Conservation (phyloP, 2,329 filamentous ascomycete genomes). For the Talaromyces sp. region DNA sequence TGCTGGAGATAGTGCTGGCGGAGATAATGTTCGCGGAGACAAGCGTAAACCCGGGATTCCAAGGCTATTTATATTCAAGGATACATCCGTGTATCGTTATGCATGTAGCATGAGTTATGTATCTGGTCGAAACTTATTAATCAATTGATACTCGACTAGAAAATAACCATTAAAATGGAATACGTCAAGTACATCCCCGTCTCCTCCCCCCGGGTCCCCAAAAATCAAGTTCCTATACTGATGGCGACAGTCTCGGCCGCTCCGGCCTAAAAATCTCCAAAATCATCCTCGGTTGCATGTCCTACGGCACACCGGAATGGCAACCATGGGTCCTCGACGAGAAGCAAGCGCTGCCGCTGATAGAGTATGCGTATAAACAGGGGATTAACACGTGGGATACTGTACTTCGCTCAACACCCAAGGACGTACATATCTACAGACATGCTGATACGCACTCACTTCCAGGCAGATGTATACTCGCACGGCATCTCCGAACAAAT, state of each 20-base stretch:
- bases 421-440: background rate
- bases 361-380: conserved; percentile 20
- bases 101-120: no score
- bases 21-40: no score
- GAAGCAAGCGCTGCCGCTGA: conserved; percentile 15
- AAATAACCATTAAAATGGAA: background rate
- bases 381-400: conserved; percentile 25
- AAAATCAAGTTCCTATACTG: no score
- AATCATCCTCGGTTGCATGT: conserved; percentile 16
- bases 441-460: background rate
- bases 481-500: conserved; percentile 62
- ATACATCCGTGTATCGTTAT: no score
- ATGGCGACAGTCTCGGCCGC: background rate
- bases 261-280: conserved; percentile 19
- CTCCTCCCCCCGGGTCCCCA: no score
- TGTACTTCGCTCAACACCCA: conserved; percentile 2
- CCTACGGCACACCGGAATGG: conserved; percentile 18
- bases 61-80: no score
- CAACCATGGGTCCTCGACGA: conserved; percentile 18
- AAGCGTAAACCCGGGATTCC: no score
- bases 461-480: conserved; percentile 36
- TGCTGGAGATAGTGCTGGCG: no score
- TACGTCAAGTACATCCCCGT: background rate
- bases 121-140: no score
- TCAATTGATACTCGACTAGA: no score